These are phyloP conservation scores for Coemansia pectinata DNA, from an alignment of 192 early-diverging fungal species.

Conservation along the genomic window DNA sequence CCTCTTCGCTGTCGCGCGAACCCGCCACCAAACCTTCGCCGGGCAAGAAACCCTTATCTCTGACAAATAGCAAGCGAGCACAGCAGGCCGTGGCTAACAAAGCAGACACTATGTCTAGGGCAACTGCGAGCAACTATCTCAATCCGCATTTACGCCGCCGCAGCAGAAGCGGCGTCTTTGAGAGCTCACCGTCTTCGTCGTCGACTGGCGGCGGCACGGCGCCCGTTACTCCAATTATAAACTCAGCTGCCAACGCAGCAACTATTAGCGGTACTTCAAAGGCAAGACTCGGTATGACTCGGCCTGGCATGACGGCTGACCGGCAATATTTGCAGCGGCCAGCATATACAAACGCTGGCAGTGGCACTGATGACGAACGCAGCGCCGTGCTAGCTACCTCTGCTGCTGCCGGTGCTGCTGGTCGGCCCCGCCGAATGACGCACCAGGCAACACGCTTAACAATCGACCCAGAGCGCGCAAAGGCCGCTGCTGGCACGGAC, in stretches of 20 bases:
- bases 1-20: slow-evolving; percentile 8
- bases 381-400: slow-evolving; percentile 32
- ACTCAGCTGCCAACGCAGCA: slow-evolving; percentile 23
- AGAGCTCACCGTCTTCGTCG: slow-evolving; percentile 16
- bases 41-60: background rate
- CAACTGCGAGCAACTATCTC: slow-evolving; percentile 54
- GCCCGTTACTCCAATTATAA: background rate
- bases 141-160: slow-evolving; percentile 47
- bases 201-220: slow-evolving; percentile 10
- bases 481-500: slow-evolving; percentile 17
- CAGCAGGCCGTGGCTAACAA: slow-evolving; percentile 10
- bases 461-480: slow-evolving; percentile 45
- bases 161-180: slow-evolving; percentile 54
- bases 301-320: slow-evolving; percentile 24
- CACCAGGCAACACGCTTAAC: slow-evolving; percentile 50
- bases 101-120: slow-evolving; percentile 45
- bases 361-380: slow-evolving; percentile 21
- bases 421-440: slow-evolving; percentile 52
- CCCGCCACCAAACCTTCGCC: background rate
- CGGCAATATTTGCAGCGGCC: slow-evolving; percentile 29
- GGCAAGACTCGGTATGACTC: slow-evolving; percentile 15
- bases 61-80: slow-evolving; percentile 6
- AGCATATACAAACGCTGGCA: slow-evolving; percentile 5
- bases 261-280: slow-evolving; percentile 45
- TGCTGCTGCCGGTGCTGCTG: slow-evolving; percentile 49